Conservation (phyloP, 306 rosid species). For the Inga oerstediana region DNA sequence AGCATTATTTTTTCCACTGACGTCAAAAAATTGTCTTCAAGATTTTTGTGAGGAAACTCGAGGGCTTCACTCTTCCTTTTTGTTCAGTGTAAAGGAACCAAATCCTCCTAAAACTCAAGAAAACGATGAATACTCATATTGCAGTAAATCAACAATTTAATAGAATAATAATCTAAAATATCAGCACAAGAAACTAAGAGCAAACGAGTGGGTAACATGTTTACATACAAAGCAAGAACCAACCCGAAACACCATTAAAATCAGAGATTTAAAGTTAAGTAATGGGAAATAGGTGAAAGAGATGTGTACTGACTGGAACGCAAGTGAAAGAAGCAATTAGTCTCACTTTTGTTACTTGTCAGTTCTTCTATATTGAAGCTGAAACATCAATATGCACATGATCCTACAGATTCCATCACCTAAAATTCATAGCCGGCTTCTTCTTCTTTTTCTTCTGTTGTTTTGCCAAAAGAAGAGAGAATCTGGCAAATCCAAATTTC, state of each 20-base stretch:
- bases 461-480: constrained; percentile 75
- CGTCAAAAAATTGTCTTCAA: background rate
- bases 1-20: background rate
- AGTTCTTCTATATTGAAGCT: constrained; percentile 7
- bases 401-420: constrained; percentile 42
- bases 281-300: no score
- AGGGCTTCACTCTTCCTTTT: background rate
- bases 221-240: constrained; percentile 16
- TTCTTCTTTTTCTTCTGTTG: constrained; percentile 68
- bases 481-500: constrained; percentile 82
- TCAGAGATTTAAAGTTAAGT: background rate
- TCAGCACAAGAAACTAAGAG: background rate
- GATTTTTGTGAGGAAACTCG: background rate
- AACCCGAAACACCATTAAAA: background rate
- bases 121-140: constrained; percentile 4
- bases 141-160: constrained; percentile 18
- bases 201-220: background rate
- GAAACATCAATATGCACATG: background rate
- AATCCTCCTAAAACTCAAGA: background rate
- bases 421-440: constrained; percentile 61
- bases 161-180: constrained; percentile 8
- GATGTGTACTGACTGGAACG: no score
- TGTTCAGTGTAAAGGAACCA: background rate
- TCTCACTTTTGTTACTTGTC: constrained; percentile 4
- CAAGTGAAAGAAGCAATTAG: constrained; percentile 15